A percentile compares a stretch with the other conserved stretches of the same genome.
Evolutionary conservation across 768 basidiomycete species (phyloP).

Genomic region (Leucocoprinus leucothites): DNA sequence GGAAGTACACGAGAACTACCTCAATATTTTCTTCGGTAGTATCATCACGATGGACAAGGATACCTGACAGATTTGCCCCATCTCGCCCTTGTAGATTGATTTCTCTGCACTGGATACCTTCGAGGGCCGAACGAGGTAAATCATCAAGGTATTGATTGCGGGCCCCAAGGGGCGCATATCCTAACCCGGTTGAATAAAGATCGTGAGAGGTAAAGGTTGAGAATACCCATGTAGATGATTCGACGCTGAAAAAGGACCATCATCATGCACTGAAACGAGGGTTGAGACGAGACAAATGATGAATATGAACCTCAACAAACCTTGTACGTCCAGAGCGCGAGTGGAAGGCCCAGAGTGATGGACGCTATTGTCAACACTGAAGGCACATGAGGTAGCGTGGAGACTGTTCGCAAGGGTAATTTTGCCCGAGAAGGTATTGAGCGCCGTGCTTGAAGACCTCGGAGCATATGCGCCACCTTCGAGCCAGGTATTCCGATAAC

Average conservation of each 20-base stretch:
- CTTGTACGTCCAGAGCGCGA: constrained; percentile 41
- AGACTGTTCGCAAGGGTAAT: constrained; percentile 16
- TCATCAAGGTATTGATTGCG: constrained; percentile 30
- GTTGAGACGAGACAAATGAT: neutral
- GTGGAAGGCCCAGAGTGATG: constrained; percentile 33
- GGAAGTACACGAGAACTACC: constrained; percentile 21
- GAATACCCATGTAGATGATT: constrained; percentile 46
- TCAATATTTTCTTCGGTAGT: neutral
- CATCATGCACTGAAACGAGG: constrained; percentile 36
- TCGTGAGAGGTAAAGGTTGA: neutral
- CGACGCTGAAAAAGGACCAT: constrained; percentile 46
- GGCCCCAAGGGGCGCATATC: constrained; percentile 38
- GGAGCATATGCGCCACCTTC: too few species aligned
- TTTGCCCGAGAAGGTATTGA: neutral
- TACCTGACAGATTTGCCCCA: constrained; percentile 13
- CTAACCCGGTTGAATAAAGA: constrained; percentile 9
- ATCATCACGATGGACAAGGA: constrained; percentile 14
- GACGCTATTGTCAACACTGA: constrained; percentile 25
- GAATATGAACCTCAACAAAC: constrained; percentile 15
- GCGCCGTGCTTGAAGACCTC: too few species aligned
- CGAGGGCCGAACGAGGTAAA: constrained; percentile 13
- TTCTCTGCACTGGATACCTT: constrained; percentile 18
- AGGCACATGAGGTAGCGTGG: constrained; percentile 18
- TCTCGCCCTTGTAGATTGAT: constrained; percentile 11
- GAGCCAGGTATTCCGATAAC: too few species aligned